These are phyloP conservation scores for Heterococcus sp. DNA, from an alignment of 108 stramenopile genomes.

Conservation along the genomic window DNA sequence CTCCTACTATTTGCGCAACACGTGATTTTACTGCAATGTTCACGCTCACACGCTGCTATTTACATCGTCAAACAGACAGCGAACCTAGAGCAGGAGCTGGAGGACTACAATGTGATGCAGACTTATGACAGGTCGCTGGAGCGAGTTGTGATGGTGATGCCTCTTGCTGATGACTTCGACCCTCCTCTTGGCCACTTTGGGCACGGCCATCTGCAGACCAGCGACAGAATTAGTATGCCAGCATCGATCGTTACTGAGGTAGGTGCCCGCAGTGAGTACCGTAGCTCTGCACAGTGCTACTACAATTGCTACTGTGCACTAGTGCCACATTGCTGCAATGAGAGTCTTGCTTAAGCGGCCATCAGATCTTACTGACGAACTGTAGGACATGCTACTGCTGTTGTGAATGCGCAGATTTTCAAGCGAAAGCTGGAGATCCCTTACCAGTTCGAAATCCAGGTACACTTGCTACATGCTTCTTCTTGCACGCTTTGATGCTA, in stretches of 20 bases:
- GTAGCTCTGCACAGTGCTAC: too few relatives aligned
- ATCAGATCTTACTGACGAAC: too few relatives aligned
- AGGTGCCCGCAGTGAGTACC: too few relatives aligned
- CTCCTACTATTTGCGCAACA: too few relatives aligned
- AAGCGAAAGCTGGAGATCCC: neutral
- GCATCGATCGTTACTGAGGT: neutral
- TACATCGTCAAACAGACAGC: too few relatives aligned
- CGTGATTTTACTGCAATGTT: too few relatives aligned
- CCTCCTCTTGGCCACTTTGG: slow-evolving; percentile 25
- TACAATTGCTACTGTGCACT: neutral
- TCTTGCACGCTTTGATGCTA: too few relatives aligned
- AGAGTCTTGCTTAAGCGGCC: too few relatives aligned
- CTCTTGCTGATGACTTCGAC: slow-evolving; percentile 32
- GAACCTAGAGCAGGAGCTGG: slow-evolving; percentile 13
- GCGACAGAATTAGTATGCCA: neutral
- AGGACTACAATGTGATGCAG: slow-evolving; percentile 44
- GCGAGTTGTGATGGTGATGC: slow-evolving; percentile 33
- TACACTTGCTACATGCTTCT: too few relatives aligned
- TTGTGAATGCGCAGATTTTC: too few relatives aligned
- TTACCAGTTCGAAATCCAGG: neutral
- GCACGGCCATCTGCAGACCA: slow-evolving; percentile 33
- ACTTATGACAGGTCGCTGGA: slow-evolving; percentile 33
- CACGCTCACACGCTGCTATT: too few relatives aligned
- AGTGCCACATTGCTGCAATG: neutral
- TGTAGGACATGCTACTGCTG: too few relatives aligned